Percentiles rank a stretch among this genome's conserved stretches.
Evolutionary conservation across 495 filamentous ascomycete species (phyloP).

Genomic region (Penicillium malachiteum): DNA sequence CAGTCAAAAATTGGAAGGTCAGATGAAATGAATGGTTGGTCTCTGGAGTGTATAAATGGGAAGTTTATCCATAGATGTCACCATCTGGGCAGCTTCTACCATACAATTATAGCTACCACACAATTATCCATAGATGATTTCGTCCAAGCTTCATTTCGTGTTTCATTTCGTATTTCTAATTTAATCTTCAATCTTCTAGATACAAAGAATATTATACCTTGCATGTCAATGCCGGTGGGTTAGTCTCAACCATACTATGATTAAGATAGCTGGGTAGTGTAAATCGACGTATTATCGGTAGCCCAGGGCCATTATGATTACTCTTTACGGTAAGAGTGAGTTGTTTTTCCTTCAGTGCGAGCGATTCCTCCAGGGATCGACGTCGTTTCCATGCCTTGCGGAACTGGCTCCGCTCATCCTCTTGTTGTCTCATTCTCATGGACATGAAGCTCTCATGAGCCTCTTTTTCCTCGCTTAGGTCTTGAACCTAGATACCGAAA

Average conservation of each 20-base stretch:
- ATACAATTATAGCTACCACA: no score
- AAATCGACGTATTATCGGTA: conserved; percentile 18
- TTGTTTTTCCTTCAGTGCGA: background rate
- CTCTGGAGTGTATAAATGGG: no score
- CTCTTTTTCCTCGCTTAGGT: conserved; percentile 40
- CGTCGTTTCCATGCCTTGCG: conserved; percentile 40
- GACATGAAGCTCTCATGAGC: conserved; percentile 36
- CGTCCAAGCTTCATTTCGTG: no score
- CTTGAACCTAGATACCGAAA: conserved; percentile 28
- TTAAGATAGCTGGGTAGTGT: conserved; percentile 12
- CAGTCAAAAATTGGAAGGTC: no score
- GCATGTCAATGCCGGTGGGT: conserved; percentile 13
- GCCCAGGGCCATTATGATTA: conserved; percentile 3
- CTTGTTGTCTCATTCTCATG: conserved; percentile 36
- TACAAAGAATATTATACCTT: no score
- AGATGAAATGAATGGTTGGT: no score
- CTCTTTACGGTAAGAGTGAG: background rate
- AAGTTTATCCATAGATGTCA: background rate
- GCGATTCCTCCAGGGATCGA: conserved; percentile 10
- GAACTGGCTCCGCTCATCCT: conserved; percentile 41
- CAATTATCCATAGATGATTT: no score
- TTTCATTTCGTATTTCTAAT: no score
- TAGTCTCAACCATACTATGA: conserved; percentile 1
- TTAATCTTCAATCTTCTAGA: no score
- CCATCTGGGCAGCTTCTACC: no score